Evolutionary conservation across 306 rosid genomes (phyloP).

Genomic region (Pyrus pyrifolia): DNA sequence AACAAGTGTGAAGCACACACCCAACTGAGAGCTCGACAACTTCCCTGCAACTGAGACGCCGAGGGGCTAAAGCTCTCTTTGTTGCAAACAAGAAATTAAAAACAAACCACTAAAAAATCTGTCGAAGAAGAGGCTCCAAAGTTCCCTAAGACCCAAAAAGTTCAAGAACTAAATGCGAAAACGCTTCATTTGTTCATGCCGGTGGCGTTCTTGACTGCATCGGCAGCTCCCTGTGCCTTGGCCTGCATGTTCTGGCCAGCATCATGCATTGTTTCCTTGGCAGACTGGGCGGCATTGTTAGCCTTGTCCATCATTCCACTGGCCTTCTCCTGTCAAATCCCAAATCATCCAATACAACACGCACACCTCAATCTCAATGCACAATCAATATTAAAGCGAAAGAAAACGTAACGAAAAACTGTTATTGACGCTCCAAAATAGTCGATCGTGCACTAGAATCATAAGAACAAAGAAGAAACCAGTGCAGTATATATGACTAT

Average conservation of each 20-base stretch:
- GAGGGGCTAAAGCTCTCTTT: background rate
- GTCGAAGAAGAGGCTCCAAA: background rate
- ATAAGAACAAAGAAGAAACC: background rate
- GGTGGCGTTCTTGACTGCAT: constrained; percentile 57
- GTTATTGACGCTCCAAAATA: background rate
- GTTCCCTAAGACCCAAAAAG: background rate
- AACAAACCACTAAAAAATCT: background rate
- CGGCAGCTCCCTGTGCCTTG: constrained; percentile 54
- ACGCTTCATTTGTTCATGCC: constrained; percentile 43
- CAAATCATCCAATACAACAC: background rate
- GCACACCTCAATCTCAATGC: background rate
- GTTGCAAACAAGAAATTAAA: background rate
- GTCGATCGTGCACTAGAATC: background rate
- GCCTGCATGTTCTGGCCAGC: constrained; percentile 46
- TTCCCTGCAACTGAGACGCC: too few relatives aligned
- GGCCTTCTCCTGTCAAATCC: constrained; percentile 45
- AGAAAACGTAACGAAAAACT: too few relatives aligned
- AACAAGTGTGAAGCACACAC: background rate
- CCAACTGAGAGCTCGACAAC: background rate
- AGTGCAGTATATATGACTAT: too few relatives aligned
- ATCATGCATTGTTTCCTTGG: constrained; percentile 45
- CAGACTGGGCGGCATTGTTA: constrained; percentile 38
- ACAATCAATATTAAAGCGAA: background rate
- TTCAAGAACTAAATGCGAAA: background rate
- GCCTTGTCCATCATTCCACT: constrained; percentile 45